phyloP scores from a whole-genome alignment of 1,284 basidiomycete species.

The Coniferiporia sulphurascens region DNA sequence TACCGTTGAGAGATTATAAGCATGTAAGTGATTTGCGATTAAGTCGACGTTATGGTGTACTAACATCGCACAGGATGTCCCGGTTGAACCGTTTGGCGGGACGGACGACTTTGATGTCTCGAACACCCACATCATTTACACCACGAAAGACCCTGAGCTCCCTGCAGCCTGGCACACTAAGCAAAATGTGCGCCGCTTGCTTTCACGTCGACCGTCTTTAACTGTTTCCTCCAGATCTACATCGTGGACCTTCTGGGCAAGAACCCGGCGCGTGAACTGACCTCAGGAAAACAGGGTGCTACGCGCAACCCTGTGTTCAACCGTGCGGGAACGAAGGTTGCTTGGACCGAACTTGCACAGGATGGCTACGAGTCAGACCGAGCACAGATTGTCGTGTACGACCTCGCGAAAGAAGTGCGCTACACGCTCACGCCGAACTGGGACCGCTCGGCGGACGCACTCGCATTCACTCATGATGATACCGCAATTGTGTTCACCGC shows the following conservation, averaged over 20 bases:
- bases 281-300: conserved; percentile 80
- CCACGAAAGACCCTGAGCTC: conserved; percentile 75
- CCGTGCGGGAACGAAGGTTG: conserved; percentile 62
- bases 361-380: conserved; percentile 88
- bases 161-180: conserved; percentile 75
- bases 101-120: conserved; percentile 77
- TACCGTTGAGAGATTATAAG: conserved; percentile 59
- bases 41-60: neutral
- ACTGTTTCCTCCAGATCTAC: conserved; percentile 47
- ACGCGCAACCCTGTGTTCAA: conserved; percentile 68
- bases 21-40: conserved; percentile 44
- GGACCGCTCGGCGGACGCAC: conserved; percentile 70
- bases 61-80: conserved; percentile 46
- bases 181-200: conserved; percentile 51
- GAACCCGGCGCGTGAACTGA: conserved; percentile 57
- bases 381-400: conserved; percentile 74
- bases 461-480: conserved; percentile 73
- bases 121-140: conserved; percentile 66
- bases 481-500: conserved; percentile 68
- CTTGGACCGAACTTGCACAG: conserved; percentile 81
- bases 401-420: conserved; percentile 59
- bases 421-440: conserved; percentile 73
- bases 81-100: conserved; percentile 81
- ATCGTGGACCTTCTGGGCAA: conserved; percentile 50
- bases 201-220: neutral